phyloP scores from a whole-genome alignment of 2,329 filamentous ascomycete species.

The Bertia moriformis region DNA sequence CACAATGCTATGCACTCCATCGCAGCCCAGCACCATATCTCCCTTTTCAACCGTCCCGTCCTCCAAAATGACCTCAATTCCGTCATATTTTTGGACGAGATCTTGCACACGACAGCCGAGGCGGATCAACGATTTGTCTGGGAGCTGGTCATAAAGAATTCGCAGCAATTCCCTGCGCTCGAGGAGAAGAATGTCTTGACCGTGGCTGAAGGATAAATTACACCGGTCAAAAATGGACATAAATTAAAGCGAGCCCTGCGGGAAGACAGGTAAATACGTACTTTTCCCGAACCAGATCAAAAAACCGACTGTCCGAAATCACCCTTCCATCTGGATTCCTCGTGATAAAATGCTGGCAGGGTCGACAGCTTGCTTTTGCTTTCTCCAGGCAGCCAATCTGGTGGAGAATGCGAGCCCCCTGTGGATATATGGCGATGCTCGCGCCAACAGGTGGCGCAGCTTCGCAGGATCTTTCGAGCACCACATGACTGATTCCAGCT shows the following conservation, averaged over 20 bases:
- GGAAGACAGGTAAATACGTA: neutral
- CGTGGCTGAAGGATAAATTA: neutral
- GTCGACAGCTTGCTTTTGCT: neutral
- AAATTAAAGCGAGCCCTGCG: too few relatives aligned
- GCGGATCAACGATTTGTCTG: neutral
- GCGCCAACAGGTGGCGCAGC: neutral
- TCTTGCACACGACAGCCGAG: neutral
- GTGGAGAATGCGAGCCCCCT: neutral
- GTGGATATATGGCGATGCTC: neutral
- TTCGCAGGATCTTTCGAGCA: slow-evolving; percentile 20
- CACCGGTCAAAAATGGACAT: neutral
- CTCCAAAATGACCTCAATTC: slow-evolving; percentile 7
- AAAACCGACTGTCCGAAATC: neutral
- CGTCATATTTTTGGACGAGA: slow-evolving; percentile 2
- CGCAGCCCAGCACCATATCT: slow-evolving; percentile 2
- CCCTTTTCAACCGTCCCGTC: neutral
- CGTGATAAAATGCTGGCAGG: neutral
- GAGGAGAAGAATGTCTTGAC: neutral
- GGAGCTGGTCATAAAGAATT: neutral
- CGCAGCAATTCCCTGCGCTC: neutral
- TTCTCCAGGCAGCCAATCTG: neutral
- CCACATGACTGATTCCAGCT: slow-evolving; percentile 23
- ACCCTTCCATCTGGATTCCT: neutral
- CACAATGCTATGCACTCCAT: slow-evolving; percentile 2
- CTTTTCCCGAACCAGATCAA: neutral